Evolutionary conservation across 139 green algal genomes (phyloP), one percentile per base, ranked within the genome.

Genomic region (Chlorella sp.): DNA sequence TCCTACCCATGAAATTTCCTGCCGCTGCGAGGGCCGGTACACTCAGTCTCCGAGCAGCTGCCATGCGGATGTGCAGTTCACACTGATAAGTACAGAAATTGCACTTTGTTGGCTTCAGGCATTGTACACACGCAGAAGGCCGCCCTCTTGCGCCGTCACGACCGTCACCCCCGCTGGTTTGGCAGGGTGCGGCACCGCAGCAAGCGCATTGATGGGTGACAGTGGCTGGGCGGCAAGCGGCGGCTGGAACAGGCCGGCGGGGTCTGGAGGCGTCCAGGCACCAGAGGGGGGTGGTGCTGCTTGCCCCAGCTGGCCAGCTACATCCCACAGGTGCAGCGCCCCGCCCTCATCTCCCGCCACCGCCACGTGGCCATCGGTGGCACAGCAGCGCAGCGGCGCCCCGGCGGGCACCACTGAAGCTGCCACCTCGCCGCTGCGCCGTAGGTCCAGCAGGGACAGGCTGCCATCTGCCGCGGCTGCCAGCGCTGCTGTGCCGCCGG

Each of bases 321-420:
- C 73, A 43, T 94, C 89, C 90, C 93, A 96, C 26, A 95, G 26
- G 56, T 90, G 87, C 56, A 86, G 46, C 67, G 54, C 43, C 30
- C 94, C 94, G 24, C 70, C 60, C 73, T 97, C 91, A 13, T 78
- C 82, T 5, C 94, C 94, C 30, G 81, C 89, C 40, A 94, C 41
- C 30, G 89, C 86, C 54, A 93, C 32, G 28, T 73, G 6, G 14
- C 85, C 90, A 60, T 96, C 91, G 9, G 84, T 89, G 9, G 80
- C 38, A 41, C 85, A 90, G 89, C 94, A 97, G 32, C 88, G 81
- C 76, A 97, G 79, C 30, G 93, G 82, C 16, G 85, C 67, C 11
- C 83, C 87, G 38, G 87, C 92, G 9, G 80, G 75, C 28, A 75
- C 74, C 14, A 83, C 67, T 7, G 75, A 22, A 84, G 73, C 36